Evolutionary conservation across 192 early-diverging fungal genomes (phyloP).

Genomic region (Dimargaris xerosporica): DNA sequence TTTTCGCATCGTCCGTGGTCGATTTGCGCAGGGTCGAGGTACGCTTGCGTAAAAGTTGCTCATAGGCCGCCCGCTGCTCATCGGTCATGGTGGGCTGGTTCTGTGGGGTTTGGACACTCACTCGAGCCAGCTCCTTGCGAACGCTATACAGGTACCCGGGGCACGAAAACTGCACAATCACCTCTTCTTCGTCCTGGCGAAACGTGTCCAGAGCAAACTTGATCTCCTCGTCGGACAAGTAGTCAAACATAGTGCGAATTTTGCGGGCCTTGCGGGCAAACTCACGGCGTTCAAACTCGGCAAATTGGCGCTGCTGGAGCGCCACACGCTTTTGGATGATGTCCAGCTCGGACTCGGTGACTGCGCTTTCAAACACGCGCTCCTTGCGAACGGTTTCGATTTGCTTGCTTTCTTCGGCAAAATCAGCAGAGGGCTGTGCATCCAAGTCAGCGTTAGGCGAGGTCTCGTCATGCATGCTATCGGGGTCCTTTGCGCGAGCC

Average conservation of each 20-base stretch:
- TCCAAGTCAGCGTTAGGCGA: no score
- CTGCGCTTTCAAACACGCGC: slow-evolving; percentile 72
- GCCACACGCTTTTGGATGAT: slow-evolving; percentile 85
- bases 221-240: slow-evolving; percentile 72
- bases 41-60: slow-evolving; percentile 73
- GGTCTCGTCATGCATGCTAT: no score
- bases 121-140: slow-evolving; percentile 49
- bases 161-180: slow-evolving; percentile 71
- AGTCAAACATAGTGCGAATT: slow-evolving; percentile 59
- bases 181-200: slow-evolving; percentile 75
- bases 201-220: slow-evolving; percentile 64
- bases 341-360: slow-evolving; percentile 76
- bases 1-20: slow-evolving; percentile 54
- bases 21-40: slow-evolving; percentile 64
- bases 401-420: slow-evolving; percentile 27
- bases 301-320: slow-evolving; percentile 81
- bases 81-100: slow-evolving; percentile 48
- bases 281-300: slow-evolving; percentile 71
- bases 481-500: no score
- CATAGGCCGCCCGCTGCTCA: slow-evolving; percentile 73
- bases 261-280: slow-evolving; percentile 62
- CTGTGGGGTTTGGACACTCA: slow-evolving; percentile 18
- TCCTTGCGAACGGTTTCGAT: slow-evolving; percentile 70
- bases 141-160: slow-evolving; percentile 53
- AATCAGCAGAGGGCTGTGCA: neutral